Evolutionary conservation across 805 yeast species (phyloP), one percentile per base, ranked within the genome.

Genomic region (Priceomyces medius): DNA sequence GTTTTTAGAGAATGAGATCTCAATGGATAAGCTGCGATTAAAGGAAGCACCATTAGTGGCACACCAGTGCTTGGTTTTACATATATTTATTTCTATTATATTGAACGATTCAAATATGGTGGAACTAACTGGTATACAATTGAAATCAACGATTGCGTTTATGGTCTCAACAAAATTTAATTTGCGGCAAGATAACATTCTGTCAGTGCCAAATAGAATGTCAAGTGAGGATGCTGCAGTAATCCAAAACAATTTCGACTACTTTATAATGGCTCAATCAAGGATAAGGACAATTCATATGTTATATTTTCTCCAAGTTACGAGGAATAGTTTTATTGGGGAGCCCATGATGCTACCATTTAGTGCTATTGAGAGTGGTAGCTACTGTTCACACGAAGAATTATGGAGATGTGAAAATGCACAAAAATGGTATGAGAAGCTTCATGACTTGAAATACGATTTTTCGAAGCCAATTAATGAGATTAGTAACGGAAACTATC

Each of bases 301-400:
- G 6, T 68, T 78, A 38, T 77, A 77, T 50, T 69, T 74, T 56
- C 56, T 79, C 12, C 73, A 76, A 47, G 72, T 71, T 2, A 59
- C 77, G 42, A 66, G 77, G 47, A 68, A 78, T 2, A 61, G 71
- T 12, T 52, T 77, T 34, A 59, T 74, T 24, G 79, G 77, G 2
- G 53, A 67, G 7, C 58, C 64, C 2, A 59, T 73, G 14, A 68
- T 70, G 13, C 54, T 77, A 43, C 56, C 55, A 21, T 61, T 65
- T 4, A 54, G 51, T 38, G 81, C 75, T 44, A 64, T 85, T 41
- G 71, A 71, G 41, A 79, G 84, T 56, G 93, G 93, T 31, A 73
- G 79, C 8, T 84, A 81, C 27, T 81, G 88, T 56, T 63, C 64
- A 18, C 60, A 74, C 48, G 88, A 83, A 54, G 68, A 64, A 9